Evolutionary conservation across 2,329 filamentous ascomycete genomes (phyloP).

Genomic region (Helminthosporium solani): DNA sequence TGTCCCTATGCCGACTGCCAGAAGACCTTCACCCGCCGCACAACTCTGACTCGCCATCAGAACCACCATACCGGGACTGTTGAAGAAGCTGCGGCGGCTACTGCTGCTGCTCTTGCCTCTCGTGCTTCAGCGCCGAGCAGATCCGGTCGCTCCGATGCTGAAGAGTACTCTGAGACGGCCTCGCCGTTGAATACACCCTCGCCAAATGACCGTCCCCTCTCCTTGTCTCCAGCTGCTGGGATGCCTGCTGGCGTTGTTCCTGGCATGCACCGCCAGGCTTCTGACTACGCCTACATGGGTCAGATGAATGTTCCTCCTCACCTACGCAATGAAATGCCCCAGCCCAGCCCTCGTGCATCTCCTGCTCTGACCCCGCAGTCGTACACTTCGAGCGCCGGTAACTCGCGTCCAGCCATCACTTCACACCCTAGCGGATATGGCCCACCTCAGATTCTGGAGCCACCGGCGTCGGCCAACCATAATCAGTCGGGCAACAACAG

Average conservation of each 20-base stretch:
- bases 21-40: slow-evolving; percentile 95
- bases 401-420: slow-evolving; percentile 63
- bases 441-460: slow-evolving; percentile 81
- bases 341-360: slow-evolving; percentile 66
- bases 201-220: slow-evolving; percentile 74
- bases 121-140: slow-evolving; percentile 49
- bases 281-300: slow-evolving; percentile 75
- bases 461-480: slow-evolving; percentile 74
- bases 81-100: slow-evolving; percentile 87
- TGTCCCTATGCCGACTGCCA: slow-evolving; percentile 97
- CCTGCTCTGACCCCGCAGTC: slow-evolving; percentile 65
- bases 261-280: slow-evolving; percentile 65
- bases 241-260: slow-evolving; percentile 64
- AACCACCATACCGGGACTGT: slow-evolving; percentile 95
- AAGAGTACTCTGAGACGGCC: slow-evolving; percentile 68
- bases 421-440: slow-evolving; percentile 83
- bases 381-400: slow-evolving; percentile 56
- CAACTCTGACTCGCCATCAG: slow-evolving; percentile 91
- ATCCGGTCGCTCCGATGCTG: slow-evolving; percentile 66
- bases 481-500: slow-evolving; percentile 64
- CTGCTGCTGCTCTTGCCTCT: slow-evolving; percentile 76
- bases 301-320: slow-evolving; percentile 80
- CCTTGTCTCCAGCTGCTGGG: slow-evolving; percentile 77
- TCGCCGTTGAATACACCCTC: slow-evolving; percentile 80
- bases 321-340: slow-evolving; percentile 71